Evolutionary conservation across 805 yeast genomes (phyloP), one percentile per base, ranked within the genome.

Genomic region (Metschnikowia aberdeeniae): DNA sequence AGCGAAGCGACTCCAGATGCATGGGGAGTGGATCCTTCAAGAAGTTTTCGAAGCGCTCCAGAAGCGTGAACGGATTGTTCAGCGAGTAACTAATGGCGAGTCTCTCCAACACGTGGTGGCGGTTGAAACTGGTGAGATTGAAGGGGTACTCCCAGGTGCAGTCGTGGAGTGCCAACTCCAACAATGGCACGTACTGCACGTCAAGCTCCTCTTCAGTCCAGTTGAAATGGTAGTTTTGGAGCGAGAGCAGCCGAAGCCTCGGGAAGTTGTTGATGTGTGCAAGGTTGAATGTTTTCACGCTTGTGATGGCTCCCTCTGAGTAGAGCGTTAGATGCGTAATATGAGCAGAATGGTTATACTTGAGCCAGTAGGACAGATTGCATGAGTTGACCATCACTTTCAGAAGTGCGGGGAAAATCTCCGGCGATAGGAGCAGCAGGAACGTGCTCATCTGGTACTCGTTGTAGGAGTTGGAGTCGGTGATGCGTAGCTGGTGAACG

Each of bases 141-240:
- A 78, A 78, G 1, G 84, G 84, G 49, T 76, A 79, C 47, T 75
- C 76, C 83, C 84, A 79, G 1, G 74, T 70, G 57, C 84, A 79
- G 49, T 78, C 67, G 11, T 56, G 50, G 4, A 79, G 51, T 3
- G 56, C 50, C 22, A 77, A 51, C 2, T 50, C 52, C 5, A 53
- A 51, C 26, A 72, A 53, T 1, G 50, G 32, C 5, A 57, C 53
- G 2, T 37, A 36, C 1, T 49, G 42, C 1, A 56, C 49, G 9
- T 54, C 42, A 1, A 49, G 55, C 9, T 36, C 43, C 5, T 46
- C 54, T 22, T 63, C 63, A 3, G 57, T 58, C 77, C 78, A 61
- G 60, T 68, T 56, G 62, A 78, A 57, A 64, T 72, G 61, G 58
- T 67, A 78, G 14, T 72, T 66, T 40, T 62, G 46, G 11, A 78